Base-by-base conservation (phyloP, 1,284 basidiomycete genomes). In the Puccinia polysora region DNA sequence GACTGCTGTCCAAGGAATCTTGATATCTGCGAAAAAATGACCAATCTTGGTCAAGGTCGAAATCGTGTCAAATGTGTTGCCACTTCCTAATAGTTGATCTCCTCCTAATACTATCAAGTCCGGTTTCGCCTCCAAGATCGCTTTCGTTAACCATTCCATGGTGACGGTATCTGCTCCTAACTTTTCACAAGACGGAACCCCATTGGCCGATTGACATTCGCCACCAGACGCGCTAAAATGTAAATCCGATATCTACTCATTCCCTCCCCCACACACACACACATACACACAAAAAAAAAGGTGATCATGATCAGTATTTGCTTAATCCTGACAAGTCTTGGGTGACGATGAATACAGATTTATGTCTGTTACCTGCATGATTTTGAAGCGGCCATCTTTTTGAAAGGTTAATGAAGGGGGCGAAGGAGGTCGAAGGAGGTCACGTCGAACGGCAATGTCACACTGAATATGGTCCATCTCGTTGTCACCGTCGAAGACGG, bases 1-100 rank as follows among this genome's bases (percentile, higher is more conserved):
- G 43, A 79, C 76, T 10, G 77, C 75, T 1, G 78, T 76, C 71
- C 77, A 80, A 4, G 76, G 77, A 15, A 80, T 74, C 62, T 75
- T 74, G 2, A 77, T 75, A 1, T 71, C 28, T 18, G 77, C 75
- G n/a, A 79, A 43, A 0, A 76, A 76, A 0, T 74, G 71, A 2
- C 76, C 74, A 49, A 75, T 75, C 34, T 77, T 75, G 2, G 76
- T 67, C 1, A 79, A 60, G 0, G 77, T 75, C 12, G 75, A 76
- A 36, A 73, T 65, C 10, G 74, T 75, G 56, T 80, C 79, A 76
- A 78, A 80, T 0, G 75, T 76, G 0, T 76, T 77, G 4, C 63
- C 73, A n/a, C 78, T 76, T 4, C 68, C 68, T 10, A 34, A 14
- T 28, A 62, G 49, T 70, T 70, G 68, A n/a, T 70, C 68, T 4